Conservation (phyloP, 768 basidiomycete genomes). For the Suillus luteus region DNA sequence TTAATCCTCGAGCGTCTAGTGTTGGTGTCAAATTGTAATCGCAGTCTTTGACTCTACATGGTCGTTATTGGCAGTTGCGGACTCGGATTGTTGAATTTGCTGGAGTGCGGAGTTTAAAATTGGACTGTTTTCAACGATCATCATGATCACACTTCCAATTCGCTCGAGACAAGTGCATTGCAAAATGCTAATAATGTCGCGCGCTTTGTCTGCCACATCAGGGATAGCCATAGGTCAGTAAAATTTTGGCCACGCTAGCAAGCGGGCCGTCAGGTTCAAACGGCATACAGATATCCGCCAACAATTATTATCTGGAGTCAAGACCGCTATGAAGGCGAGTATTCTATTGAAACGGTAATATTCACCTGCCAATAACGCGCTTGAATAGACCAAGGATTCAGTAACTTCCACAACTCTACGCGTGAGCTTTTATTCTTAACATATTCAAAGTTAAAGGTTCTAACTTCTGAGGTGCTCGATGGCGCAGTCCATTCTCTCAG, state of each 20-base stretch:
- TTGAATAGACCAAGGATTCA: conserved; percentile 56
- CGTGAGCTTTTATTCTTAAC: conserved; percentile 38
- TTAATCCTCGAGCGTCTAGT: too few species aligned
- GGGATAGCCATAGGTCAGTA: conserved; percentile 4
- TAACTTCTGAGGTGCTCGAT: not conserved
- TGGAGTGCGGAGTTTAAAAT: not conserved
- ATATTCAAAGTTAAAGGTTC: not conserved
- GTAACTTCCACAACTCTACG: conserved; percentile 57
- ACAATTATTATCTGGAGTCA: conserved; percentile 54
- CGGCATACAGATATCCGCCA: conserved; percentile 50
- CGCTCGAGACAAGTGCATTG: not conserved
- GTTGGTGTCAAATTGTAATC: too few species aligned
- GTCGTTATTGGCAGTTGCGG: too few species aligned
- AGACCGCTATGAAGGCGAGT: conserved; percentile 69
- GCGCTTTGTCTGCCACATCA: not conserved
- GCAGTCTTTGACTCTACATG: not conserved
- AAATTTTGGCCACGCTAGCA: not conserved
- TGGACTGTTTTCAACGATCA: not conserved
- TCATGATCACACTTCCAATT: not conserved
- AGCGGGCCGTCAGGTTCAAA: not conserved
- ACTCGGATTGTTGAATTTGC: too few species aligned
- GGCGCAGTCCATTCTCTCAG: conserved; percentile 63
- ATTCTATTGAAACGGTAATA: not conserved
- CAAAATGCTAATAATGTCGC: not conserved
- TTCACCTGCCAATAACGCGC: not conserved